A percentile compares a stretch with the other conserved stretches of the same genome.
These are phyloP conservation scores for Astraeus odoratus DNA, from an alignment of 768 basidiomycete genomes.

Conservation along the genomic window DNA sequence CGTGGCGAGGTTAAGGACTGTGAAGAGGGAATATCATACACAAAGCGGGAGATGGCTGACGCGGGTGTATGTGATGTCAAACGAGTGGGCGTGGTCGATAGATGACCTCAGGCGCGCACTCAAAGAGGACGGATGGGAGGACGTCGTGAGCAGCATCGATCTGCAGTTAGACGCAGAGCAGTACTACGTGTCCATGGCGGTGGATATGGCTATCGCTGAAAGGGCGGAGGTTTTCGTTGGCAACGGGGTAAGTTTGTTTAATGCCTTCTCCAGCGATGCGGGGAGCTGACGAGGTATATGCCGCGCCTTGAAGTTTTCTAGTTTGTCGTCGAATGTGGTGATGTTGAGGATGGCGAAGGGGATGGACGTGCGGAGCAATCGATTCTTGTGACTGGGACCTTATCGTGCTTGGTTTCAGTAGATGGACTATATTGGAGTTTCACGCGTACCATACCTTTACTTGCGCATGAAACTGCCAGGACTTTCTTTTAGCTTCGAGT, in stretches of 20 bases:
- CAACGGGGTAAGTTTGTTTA: constrained; percentile 43
- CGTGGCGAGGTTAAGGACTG: constrained; percentile 29
- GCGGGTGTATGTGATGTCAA: constrained; percentile 45
- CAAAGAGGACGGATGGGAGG: constrained; percentile 43
- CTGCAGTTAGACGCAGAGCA: constrained; percentile 40
- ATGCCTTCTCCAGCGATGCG: background rate
- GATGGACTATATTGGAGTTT: no score
- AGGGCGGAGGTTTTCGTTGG: constrained; percentile 54
- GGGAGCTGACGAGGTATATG: background rate
- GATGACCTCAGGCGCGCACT: constrained; percentile 32
- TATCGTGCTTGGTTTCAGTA: no score
- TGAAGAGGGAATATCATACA: constrained; percentile 27
- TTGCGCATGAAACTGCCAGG: no score
- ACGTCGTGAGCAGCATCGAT: constrained; percentile 37
- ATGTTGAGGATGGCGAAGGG: constrained; percentile 41
- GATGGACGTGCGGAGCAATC: constrained; percentile 31
- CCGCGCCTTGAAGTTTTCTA: constrained; percentile 35
- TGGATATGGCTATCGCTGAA: constrained; percentile 57
- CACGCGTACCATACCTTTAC: no score
- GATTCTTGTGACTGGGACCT: constrained; percentile 31
- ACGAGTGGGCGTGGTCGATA: constrained; percentile 41
- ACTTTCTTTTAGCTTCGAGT: no score
- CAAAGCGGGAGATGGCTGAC: constrained; percentile 13
- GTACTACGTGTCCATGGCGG: constrained; percentile 40
- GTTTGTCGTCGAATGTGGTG: constrained; percentile 43